Evolutionary conservation across 1,284 basidiomycete species (phyloP), one percentile per base, ranked within the genome.

Genomic region (Phylloporus sp.): DNA sequence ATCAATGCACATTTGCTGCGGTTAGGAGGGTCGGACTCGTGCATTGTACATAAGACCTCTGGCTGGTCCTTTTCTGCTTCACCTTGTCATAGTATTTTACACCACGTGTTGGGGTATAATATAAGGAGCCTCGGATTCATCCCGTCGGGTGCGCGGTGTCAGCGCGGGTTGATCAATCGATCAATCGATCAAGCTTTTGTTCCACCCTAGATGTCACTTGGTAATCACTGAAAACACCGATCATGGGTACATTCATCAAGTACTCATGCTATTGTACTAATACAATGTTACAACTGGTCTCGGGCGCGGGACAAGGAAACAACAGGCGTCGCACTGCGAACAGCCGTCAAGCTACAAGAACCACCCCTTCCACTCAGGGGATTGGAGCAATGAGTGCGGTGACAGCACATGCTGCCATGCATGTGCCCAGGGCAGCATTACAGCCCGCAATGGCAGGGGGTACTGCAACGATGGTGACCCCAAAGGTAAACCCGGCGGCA

Each of bases 401-500:
- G 1, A 71, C 68, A 1, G 85, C 83, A 65, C 85, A 86, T 0
- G 81, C 73, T 0, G 80, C 79, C 67, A 82, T 83, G 70, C 85
- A 86, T 4, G 79, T 81, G 1, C 88, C 88, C 1, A 88, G 77
- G 0, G 73, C 86, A 1, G 78, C 73, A 65, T 89, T 90, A 71
- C 88, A 90, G 0, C 69, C 87, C 1, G 87, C 0, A 57, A 87
- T 81, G 14, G 80, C 84, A 2, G 85, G 79, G 2, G 88, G 86
- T 0, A 78, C 82, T 0, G 71, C 82, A 6, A 80, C 68, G 12
- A 86, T 72, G 23, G 87, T 84, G 6, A 81, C 81, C 0, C 87
- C 88, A 63, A 89, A 89, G 0, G 80, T 82, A 62, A 82, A 78
- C 0, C 88, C 87, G 0, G 88, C 88, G 0, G 74, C 86, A 0